phyloP scores from a whole-genome alignment of 768 basidiomycete species.

The Harrya chromipes region DNA sequence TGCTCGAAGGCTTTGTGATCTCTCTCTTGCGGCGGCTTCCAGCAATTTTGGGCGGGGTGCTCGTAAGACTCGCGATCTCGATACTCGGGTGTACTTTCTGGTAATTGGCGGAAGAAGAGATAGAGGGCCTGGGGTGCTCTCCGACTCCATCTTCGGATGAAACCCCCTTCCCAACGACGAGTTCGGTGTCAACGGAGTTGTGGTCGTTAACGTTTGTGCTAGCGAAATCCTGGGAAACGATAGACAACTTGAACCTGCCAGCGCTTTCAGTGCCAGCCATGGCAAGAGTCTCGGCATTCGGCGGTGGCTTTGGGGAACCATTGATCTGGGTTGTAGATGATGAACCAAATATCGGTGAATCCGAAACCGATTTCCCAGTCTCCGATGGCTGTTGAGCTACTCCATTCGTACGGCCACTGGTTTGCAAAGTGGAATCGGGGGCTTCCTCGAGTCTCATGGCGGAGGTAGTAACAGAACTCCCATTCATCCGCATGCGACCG shows the following conservation, averaged over 20 bases:
- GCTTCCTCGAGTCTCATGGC: not conserved
- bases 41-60: constrained; percentile 10
- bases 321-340: constrained; percentile 17
- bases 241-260: not conserved
- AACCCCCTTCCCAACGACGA: not conserved
- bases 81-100: not conserved
- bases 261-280: not conserved
- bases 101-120: not conserved
- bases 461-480: not conserved
- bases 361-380: not conserved
- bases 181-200: not conserved
- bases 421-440: not conserved
- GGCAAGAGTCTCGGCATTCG: constrained; percentile 2
- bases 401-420: not conserved
- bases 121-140: not conserved
- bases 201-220: not conserved
- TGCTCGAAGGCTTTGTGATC: constrained; percentile 1
- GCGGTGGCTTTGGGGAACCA: constrained; percentile 6
- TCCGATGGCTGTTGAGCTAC: not conserved
- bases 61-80: constrained; percentile 2
- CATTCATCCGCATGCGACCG: constrained; percentile 13
- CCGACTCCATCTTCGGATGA: not conserved
- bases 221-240: not conserved
- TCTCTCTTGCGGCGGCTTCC: constrained; percentile 31
- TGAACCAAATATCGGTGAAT: constrained; percentile 9